A percentile compares a stretch with the other conserved stretches of the same genome.
Evolutionary conservation across 2,329 filamentous ascomycete genomes (phyloP).

Genomic region (Claviceps paspali): DNA sequence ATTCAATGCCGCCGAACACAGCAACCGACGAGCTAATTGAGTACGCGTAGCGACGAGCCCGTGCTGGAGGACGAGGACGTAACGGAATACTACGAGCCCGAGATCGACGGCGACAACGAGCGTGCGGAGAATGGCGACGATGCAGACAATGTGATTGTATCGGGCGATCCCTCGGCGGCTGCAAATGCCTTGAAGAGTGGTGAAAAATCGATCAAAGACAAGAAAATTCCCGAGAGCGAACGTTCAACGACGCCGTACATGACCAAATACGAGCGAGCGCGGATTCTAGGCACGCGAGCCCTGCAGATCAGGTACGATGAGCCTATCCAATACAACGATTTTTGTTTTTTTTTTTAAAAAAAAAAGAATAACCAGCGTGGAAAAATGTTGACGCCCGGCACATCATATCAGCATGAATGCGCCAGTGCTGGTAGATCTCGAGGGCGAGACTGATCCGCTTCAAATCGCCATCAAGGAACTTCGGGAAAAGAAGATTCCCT

Average conservation of each 20-base stretch:
- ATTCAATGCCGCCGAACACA: too few species aligned
- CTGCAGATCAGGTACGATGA: constrained; percentile 80
- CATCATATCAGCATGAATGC: constrained; percentile 92
- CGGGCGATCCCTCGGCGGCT: constrained; percentile 45
- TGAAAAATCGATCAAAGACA: constrained; percentile 51
- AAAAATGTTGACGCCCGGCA: not conserved
- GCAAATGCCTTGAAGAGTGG: constrained; percentile 37
- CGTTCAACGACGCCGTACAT: constrained; percentile 93
- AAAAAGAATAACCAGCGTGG: constrained; percentile 4
- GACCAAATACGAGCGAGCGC: constrained; percentile 96
- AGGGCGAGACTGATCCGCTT: constrained; percentile 93
- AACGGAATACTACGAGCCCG: constrained; percentile 38
- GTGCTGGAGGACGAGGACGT: constrained; percentile 57
- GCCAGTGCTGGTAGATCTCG: constrained; percentile 86
- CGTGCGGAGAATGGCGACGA: constrained; percentile 37
- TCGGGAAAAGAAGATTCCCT: constrained; percentile 93
- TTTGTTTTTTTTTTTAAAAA: constrained; percentile 1
- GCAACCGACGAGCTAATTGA: not conserved
- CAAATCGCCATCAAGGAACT: constrained; percentile 97
- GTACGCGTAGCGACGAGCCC: constrained; percentile 45
- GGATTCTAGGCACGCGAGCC: constrained; percentile 83
- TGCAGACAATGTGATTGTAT: constrained; percentile 43
- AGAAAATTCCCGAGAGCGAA: constrained; percentile 80
- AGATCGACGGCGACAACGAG: constrained; percentile 39
- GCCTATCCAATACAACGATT: constrained; percentile 1